phyloP scores from a whole-genome alignment of 495 filamentous ascomycete species.

The Chaetomium cochliodes region DNA sequence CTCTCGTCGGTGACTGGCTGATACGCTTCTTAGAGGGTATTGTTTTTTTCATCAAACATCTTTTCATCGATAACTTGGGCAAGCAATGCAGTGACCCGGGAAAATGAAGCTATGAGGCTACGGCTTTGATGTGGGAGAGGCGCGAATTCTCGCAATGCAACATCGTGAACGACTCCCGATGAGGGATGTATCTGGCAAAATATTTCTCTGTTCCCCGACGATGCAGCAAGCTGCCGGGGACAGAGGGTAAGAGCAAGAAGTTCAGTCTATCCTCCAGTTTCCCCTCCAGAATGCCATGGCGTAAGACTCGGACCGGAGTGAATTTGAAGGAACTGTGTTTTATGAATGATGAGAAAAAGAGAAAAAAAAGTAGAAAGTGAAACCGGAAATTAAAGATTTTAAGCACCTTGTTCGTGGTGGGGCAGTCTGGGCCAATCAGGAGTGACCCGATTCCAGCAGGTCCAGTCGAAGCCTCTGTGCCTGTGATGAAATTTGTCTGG shows the following conservation, averaged over 20 bases:
- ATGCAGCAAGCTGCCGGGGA: slow-evolving; percentile 36
- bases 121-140: not conserved
- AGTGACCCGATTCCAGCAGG: not conserved
- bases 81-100: not conserved
- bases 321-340: slow-evolving; percentile 69
- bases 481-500: not conserved
- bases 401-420: slow-evolving; percentile 2
- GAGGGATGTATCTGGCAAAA: slow-evolving; percentile 42
- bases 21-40: not conserved
- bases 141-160: not conserved
- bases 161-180: not conserved
- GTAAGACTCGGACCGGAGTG: slow-evolving; percentile 67
- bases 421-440: slow-evolving; percentile 1
- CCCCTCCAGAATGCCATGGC: slow-evolving; percentile 68
- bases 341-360: slow-evolving; percentile 58
- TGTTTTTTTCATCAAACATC: too few relatives aligned
- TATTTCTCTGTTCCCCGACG: slow-evolving; percentile 49
- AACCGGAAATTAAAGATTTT: slow-evolving; percentile 21
- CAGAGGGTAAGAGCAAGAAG: slow-evolving; percentile 53
- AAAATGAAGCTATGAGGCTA: not conserved
- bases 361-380: slow-evolving; percentile 32
- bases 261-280: slow-evolving; percentile 69
- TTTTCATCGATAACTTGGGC: not conserved
- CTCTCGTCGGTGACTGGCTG: not conserved
- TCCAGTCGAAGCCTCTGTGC: not conserved